Conservation (phyloP, 2,329 filamentous ascomycete genomes). For the Zelopaecilomyces penicillatus region DNA sequence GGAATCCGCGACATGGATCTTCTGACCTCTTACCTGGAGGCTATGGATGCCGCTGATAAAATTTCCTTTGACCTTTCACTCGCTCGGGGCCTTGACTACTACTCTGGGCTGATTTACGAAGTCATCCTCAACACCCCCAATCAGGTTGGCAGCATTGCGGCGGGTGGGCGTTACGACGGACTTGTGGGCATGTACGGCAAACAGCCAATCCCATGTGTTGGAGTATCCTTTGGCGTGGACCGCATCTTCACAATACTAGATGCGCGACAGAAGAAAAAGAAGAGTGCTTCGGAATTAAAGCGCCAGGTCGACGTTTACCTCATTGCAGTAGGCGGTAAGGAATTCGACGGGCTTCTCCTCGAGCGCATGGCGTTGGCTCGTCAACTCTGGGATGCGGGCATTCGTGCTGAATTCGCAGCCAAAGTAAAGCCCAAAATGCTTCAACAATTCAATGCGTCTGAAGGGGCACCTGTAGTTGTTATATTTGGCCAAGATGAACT, state of each 20-base stretch:
- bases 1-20: conserved; percentile 75
- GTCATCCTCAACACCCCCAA: conserved; percentile 75
- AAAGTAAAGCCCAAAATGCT: conserved; percentile 87
- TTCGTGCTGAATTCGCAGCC: conserved; percentile 76
- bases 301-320: conserved; percentile 86
- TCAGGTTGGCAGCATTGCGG: conserved; percentile 80
- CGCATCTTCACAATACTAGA: conserved; percentile 91
- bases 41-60: conserved; percentile 61
- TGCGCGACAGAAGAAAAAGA: conserved; percentile 57
- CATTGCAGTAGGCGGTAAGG: conserved; percentile 90
- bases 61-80: conserved; percentile 87
- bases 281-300: conserved; percentile 50
- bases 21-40: conserved; percentile 74
- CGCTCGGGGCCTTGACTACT: conserved; percentile 83
- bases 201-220: conserved; percentile 57
- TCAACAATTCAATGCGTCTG: conserved; percentile 85
- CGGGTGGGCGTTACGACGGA: conserved; percentile 86
- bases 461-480: conserved; percentile 77
- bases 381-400: conserved; percentile 74
- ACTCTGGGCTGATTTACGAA: conserved; percentile 86
- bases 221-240: conserved; percentile 87
- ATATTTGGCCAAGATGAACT: conserved; percentile 90
- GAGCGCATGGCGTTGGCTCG: conserved; percentile 77
- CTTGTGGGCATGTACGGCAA: conserved; percentile 93
- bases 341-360: conserved; percentile 52